These are phyloP conservation scores for Geoglossum glabrum DNA, from an alignment of 495 filamentous ascomycete species.

Conservation along the genomic window DNA sequence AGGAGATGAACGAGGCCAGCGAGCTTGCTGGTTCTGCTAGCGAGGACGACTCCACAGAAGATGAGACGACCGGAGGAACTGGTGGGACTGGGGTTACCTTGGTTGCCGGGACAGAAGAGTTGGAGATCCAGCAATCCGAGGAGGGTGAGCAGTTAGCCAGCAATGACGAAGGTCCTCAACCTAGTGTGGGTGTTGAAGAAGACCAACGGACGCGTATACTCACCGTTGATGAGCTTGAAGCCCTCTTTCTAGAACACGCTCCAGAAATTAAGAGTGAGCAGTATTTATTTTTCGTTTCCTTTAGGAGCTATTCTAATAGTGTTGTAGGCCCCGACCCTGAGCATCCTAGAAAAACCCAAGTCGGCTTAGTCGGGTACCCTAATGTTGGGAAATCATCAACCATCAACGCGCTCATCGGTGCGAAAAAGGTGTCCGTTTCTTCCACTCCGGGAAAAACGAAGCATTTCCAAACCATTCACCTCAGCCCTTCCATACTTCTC, in stretches of 20 bases:
- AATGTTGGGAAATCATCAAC: constrained; percentile 60
- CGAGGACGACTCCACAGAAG: constrained; percentile 26
- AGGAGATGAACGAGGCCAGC: constrained; percentile 60
- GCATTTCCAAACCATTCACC: constrained; percentile 96
- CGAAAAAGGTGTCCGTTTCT: constrained; percentile 97
- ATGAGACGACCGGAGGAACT: constrained; percentile 17
- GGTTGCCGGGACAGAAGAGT: constrained; percentile 7
- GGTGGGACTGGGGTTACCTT: constrained; percentile 5
- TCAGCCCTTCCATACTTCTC: constrained; percentile 70
- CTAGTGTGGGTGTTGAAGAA: constrained; percentile 9
- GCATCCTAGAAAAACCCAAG: constrained; percentile 40
- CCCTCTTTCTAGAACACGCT: constrained; percentile 60
- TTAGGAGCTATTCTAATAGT: constrained; percentile 4
- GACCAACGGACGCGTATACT: constrained; percentile 58
- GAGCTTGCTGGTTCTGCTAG: constrained; percentile 12
- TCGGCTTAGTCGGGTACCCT: constrained; percentile 82
- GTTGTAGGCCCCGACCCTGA: constrained; percentile 10
- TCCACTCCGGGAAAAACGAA: constrained; percentile 97
- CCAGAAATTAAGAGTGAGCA: constrained; percentile 32
- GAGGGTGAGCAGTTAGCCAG: constrained; percentile 24
- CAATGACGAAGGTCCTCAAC: constrained; percentile 17
- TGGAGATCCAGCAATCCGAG: constrained; percentile 15
- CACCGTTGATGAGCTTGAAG: constrained; percentile 79
- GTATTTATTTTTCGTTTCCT: background rate
- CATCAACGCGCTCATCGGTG: constrained; percentile 92